These are phyloP conservation scores for Wallacemonas sp. DNA, from an alignment of 208 protist genomes.

Conservation along the genomic window DNA sequence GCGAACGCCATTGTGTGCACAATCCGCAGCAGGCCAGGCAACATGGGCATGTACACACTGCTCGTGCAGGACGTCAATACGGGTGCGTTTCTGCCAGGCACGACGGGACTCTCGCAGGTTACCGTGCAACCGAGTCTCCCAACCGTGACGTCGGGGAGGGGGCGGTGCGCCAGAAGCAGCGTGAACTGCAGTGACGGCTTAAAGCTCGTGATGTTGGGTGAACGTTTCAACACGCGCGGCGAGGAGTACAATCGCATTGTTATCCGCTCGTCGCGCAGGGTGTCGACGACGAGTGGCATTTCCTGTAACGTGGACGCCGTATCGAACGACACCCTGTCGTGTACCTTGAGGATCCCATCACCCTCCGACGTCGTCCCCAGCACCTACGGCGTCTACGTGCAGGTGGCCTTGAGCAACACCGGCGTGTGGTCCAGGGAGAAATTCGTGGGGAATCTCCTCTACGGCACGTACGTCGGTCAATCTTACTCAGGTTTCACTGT, in stretches of 20 bases:
- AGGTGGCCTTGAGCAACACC: constrained; percentile 29
- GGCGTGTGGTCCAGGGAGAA: constrained; percentile 25
- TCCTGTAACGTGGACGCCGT: background rate
- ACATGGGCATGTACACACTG: constrained; percentile 40
- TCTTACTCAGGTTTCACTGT: background rate
- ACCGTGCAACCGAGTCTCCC: constrained; percentile 34
- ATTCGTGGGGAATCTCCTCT: constrained; percentile 26
- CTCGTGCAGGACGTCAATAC: constrained; percentile 25
- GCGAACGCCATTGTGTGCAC: constrained; percentile 27
- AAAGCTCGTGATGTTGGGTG: constrained; percentile 22
- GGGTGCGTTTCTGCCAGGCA: constrained; percentile 24
- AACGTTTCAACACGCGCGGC: constrained; percentile 30
- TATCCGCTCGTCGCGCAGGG: constrained; percentile 17
- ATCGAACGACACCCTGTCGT: constrained; percentile 16
- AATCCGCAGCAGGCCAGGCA: constrained; percentile 17
- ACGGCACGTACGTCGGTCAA: background rate
- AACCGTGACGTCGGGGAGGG: constrained; percentile 20
- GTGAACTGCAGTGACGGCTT: constrained; percentile 25
- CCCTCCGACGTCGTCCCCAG: background rate
- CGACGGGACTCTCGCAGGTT: constrained; percentile 19
- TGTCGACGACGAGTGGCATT: background rate
- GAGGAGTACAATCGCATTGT: constrained; percentile 27
- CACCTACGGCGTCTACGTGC: constrained; percentile 26
- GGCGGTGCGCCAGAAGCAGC: constrained; percentile 30
- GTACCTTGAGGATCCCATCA: constrained; percentile 11